Conservation (phyloP, 2,329 filamentous ascomycete genomes). For the Parastagonospora avenae region DNA sequence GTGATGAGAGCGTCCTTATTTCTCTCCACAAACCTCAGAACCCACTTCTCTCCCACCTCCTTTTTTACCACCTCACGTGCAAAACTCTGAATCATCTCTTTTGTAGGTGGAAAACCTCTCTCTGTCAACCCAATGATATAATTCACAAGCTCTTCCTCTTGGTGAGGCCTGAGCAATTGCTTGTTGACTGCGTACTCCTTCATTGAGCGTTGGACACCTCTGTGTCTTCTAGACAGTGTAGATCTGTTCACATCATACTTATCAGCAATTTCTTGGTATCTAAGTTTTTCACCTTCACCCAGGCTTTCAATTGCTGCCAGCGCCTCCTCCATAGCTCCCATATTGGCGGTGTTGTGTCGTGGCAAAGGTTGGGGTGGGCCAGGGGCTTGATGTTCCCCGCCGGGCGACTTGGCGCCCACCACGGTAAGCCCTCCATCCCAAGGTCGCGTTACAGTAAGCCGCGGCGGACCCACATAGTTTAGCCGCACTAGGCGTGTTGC, state of each 20-base stretch:
- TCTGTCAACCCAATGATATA: constrained; percentile 17
- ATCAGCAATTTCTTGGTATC: constrained; percentile 5
- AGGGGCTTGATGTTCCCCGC: too few relatives aligned
- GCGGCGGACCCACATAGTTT: too few relatives aligned
- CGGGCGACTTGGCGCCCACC: too few relatives aligned
- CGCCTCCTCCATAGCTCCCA: constrained; percentile 9
- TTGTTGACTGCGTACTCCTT: not conserved
- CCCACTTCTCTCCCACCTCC: constrained; percentile 3
- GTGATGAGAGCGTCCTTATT: constrained; percentile 7
- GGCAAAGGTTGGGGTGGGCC: too few relatives aligned
- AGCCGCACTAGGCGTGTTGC: too few relatives aligned
- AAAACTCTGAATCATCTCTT: not conserved
- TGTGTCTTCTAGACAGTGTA: constrained; percentile 5
- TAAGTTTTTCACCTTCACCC: constrained; percentile 1
- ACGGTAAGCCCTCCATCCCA: too few relatives aligned
- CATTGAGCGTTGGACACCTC: not conserved
- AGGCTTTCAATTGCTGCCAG: constrained; percentile 10
- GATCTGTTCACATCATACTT: constrained; percentile 6
- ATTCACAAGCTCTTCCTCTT: constrained; percentile 14
- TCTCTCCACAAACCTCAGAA: constrained; percentile 10
- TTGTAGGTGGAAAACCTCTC: constrained; percentile 2
- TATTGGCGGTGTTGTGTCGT: constrained; percentile 11
- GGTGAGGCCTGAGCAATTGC: not conserved
- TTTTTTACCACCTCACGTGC: not conserved
- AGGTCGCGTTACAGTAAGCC: too few relatives aligned